phyloP scores from a whole-genome alignment of 352 stramenopile species.

The Plasmopara halstedii region DNA sequence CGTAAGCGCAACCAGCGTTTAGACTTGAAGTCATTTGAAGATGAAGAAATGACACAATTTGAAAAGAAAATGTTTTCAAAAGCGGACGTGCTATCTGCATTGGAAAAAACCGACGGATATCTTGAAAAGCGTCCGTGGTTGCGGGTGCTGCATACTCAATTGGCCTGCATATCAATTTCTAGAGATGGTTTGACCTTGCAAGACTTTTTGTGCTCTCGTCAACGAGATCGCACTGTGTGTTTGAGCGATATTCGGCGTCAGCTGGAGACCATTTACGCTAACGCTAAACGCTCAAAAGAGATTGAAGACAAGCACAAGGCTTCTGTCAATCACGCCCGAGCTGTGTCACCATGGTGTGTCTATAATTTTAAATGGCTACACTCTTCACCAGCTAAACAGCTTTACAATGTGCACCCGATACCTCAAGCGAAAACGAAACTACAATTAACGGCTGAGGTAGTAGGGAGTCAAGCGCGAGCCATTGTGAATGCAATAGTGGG shows the following conservation, averaged over 20 bases:
- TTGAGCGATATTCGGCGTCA: slow-evolving; percentile 17
- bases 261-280: slow-evolving; percentile 30
- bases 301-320: slow-evolving; percentile 36
- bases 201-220: slow-evolving; percentile 41
- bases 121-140: slow-evolving; percentile 49
- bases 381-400: slow-evolving; percentile 28
- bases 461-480: slow-evolving; percentile 16
- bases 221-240: slow-evolving; percentile 40
- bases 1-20: slow-evolving; percentile 5
- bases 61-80: slow-evolving; percentile 48
- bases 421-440: slow-evolving; percentile 35
- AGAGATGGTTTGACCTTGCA: slow-evolving; percentile 41
- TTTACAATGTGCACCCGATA: slow-evolving; percentile 47
- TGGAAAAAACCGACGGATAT: slow-evolving; percentile 33
- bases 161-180: slow-evolving; percentile 49
- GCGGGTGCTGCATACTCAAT: slow-evolving; percentile 41
- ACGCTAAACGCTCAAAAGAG: slow-evolving; percentile 9
- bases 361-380: slow-evolving; percentile 39
- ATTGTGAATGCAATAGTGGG: slow-evolving; percentile 29
- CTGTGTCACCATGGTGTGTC: slow-evolving; percentile 54
- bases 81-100: slow-evolving; percentile 37
- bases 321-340: slow-evolving; percentile 36
- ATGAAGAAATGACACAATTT: slow-evolving; percentile 11
- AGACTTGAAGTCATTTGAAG: neutral
- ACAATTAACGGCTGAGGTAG: slow-evolving; percentile 19